Evolutionary conservation across 495 filamentous ascomycete species (phyloP).

Genomic region (Xylaria curta): DNA sequence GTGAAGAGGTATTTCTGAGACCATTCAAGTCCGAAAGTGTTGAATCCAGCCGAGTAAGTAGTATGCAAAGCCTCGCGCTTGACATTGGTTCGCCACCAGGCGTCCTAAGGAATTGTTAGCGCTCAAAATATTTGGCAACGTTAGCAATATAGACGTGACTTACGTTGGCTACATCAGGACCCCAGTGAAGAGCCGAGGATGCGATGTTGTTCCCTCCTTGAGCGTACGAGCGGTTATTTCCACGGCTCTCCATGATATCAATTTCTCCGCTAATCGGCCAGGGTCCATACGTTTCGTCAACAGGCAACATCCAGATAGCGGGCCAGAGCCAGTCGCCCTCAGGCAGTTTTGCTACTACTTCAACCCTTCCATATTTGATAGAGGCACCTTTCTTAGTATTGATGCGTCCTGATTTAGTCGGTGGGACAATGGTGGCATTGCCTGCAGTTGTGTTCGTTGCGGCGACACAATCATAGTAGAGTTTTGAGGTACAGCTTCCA

Average conservation of each 20-base stretch:
- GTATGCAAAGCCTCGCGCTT: slow-evolving; percentile 79
- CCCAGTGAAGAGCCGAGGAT: slow-evolving; percentile 84
- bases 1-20: slow-evolving; percentile 87
- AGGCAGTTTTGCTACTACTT: slow-evolving; percentile 78
- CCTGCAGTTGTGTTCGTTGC: slow-evolving; percentile 68
- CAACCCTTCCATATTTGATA: slow-evolving; percentile 83
- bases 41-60: slow-evolving; percentile 68
- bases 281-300: slow-evolving; percentile 70
- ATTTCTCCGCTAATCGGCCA: slow-evolving; percentile 90
- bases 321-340: slow-evolving; percentile 89
- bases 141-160: not conserved
- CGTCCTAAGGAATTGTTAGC: slow-evolving; percentile 55
- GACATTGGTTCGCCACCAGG: slow-evolving; percentile 78
- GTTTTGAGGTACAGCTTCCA: slow-evolving; percentile 68
- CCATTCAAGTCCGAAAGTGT: slow-evolving; percentile 86
- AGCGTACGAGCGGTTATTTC: slow-evolving; percentile 75
- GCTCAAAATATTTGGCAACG: not conserved
- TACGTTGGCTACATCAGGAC: slow-evolving; percentile 59
- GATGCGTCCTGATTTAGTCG: slow-evolving; percentile 79
- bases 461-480: slow-evolving; percentile 64
- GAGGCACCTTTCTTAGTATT: slow-evolving; percentile 70
- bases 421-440: slow-evolving; percentile 76
- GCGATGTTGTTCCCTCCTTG: slow-evolving; percentile 84
- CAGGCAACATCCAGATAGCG: slow-evolving; percentile 90
- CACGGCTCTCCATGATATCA: slow-evolving; percentile 78